phyloP scores from a whole-genome alignment of 306 rosid genomes.

The Medicago arabica region DNA sequence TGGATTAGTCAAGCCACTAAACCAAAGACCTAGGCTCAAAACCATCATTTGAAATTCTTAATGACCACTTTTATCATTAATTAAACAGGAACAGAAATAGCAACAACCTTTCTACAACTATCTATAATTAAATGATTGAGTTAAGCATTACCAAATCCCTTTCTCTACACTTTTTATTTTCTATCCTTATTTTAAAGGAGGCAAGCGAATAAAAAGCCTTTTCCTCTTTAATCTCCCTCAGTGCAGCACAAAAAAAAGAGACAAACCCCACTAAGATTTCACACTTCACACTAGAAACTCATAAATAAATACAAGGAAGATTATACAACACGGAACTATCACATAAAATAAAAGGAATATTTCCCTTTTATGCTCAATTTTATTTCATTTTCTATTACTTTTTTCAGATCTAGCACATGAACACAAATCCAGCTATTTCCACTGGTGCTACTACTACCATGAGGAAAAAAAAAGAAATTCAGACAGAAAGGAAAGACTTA shows the following conservation, averaged over 20 bases:
- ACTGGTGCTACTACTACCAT: constrained; percentile 40
- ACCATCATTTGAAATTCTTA: constrained; percentile 25
- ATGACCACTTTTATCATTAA: constrained; percentile 37
- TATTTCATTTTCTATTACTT: constrained; percentile 43
- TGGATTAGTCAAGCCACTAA: constrained; percentile 38
- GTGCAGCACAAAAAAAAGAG: constrained; percentile 62
- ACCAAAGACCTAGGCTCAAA: constrained; percentile 23
- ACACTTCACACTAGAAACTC: constrained; percentile 34
- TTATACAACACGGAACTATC: constrained; percentile 67
- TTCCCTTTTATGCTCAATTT: constrained; percentile 45
- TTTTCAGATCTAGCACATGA: constrained; percentile 69
- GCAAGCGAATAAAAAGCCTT: constrained; percentile 40
- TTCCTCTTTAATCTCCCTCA: constrained; percentile 49
- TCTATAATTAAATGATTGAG: constrained; percentile 42
- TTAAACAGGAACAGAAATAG: constrained; percentile 46
- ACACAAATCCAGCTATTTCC: constrained; percentile 61
- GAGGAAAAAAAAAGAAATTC: constrained; percentile 19
- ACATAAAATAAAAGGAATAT: constrained; percentile 25
- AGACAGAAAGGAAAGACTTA: no score
- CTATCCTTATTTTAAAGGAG: constrained; percentile 38
- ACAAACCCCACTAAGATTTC: constrained; percentile 49
- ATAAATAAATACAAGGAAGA: constrained; percentile 48
- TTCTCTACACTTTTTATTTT: constrained; percentile 29
- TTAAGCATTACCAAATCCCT: constrained; percentile 45
- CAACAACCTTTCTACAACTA: constrained; percentile 40